Conservation (phyloP, 192 early-diverging fungal genomes). For the Coemansia sp. region DNA sequence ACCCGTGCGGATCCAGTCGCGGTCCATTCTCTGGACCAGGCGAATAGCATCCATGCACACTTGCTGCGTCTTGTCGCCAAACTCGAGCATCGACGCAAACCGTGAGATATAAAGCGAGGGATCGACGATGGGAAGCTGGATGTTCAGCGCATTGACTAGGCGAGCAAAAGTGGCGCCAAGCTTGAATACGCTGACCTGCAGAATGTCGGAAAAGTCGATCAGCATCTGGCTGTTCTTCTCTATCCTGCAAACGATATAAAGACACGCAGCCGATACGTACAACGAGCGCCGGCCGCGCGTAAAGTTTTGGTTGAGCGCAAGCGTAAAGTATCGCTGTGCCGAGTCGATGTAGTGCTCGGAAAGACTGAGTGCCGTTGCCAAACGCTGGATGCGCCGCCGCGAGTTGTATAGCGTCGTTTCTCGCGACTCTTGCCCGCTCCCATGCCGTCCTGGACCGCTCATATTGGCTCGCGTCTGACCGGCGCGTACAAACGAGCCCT, state of each 20-base stretch:
- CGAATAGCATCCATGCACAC: conserved; percentile 80
- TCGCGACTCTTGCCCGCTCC: conserved; percentile 62
- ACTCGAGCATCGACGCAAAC: conserved; percentile 86
- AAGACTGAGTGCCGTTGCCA: conserved; percentile 73
- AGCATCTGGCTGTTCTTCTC: conserved; percentile 88
- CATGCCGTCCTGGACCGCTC: conserved; percentile 44
- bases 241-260: conserved; percentile 87
- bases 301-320: conserved; percentile 78
- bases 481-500: conserved; percentile 69
- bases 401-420: conserved; percentile 72
- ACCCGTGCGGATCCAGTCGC: conserved; percentile 92
- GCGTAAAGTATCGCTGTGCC: conserved; percentile 82
- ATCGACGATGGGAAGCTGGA: conserved; percentile 78
- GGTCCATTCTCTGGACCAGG: conserved; percentile 85
- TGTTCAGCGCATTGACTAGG: conserved; percentile 65
- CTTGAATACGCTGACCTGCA: conserved; percentile 83
- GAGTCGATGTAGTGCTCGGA: conserved; percentile 74
- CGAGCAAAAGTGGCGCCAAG: conserved; percentile 83
- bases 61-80: conserved; percentile 80
- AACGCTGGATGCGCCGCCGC: conserved; percentile 67
- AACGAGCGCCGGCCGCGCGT: conserved; percentile 77
- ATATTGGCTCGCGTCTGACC: conserved; percentile 61
- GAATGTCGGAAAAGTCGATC: conserved; percentile 91
- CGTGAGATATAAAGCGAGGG: conserved; percentile 90
- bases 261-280: conserved; percentile 82